phyloP scores from a whole-genome alignment of 495 filamentous ascomycete genomes.

The Xylaria venustula region DNA sequence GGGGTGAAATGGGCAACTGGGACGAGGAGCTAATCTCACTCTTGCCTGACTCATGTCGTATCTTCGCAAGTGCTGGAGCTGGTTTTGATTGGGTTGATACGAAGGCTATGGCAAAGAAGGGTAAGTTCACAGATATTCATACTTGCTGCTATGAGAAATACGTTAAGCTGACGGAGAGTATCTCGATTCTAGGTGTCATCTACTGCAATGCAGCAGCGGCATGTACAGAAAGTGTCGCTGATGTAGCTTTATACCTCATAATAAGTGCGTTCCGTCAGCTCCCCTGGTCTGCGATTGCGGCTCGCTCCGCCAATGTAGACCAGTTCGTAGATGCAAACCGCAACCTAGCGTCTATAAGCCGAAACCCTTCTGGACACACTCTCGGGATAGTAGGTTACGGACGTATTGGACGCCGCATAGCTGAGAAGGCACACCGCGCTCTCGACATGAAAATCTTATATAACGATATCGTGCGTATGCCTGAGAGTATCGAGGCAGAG shows the following conservation, averaged over 20 bases:
- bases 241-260: constrained; percentile 55
- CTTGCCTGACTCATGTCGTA: constrained; percentile 52
- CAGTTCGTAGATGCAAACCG: constrained; percentile 52
- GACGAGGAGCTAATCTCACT: constrained; percentile 57
- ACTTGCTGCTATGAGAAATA: no score
- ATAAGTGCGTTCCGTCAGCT: constrained; percentile 56
- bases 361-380: constrained; percentile 45
- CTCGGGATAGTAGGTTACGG: constrained; percentile 54
- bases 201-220: constrained; percentile 60
- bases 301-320: constrained; percentile 30
- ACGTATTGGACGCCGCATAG: constrained; percentile 34
- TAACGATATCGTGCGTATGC: constrained; percentile 53
- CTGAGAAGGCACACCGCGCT: constrained; percentile 49
- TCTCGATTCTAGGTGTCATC: constrained; percentile 39
- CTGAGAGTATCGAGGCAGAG: constrained; percentile 24
- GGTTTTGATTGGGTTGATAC: constrained; percentile 66
- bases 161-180: no score
- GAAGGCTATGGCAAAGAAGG: constrained; percentile 50
- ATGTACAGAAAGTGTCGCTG: constrained; percentile 58
- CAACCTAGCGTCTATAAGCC: constrained; percentile 48
- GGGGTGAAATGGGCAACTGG: constrained; percentile 64
- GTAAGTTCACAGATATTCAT: constrained; percentile 31
- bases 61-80: constrained; percentile 60
- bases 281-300: constrained; percentile 50
- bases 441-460: constrained; percentile 60